phyloP scores from a whole-genome alignment of 306 rosid species.

The Neltuma alba region DNA sequence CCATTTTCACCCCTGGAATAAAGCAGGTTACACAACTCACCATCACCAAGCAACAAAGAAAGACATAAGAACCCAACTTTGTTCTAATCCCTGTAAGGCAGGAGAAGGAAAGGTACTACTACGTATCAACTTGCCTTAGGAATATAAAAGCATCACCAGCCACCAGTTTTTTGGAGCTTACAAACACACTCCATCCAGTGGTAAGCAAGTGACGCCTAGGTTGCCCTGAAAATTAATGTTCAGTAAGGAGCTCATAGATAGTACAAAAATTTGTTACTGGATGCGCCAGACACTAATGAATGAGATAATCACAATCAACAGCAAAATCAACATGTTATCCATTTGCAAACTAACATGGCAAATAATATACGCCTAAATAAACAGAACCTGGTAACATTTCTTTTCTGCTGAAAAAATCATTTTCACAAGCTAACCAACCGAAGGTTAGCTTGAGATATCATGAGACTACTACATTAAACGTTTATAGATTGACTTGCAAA shows the following conservation, averaged over 20 bases:
- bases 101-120: slow-evolving; percentile 9
- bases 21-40: slow-evolving; percentile 24
- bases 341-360: slow-evolving; percentile 8
- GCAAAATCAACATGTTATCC: not conserved
- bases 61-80: slow-evolving; percentile 6
- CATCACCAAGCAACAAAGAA: slow-evolving; percentile 28
- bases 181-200: slow-evolving; percentile 98
- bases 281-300: not conserved
- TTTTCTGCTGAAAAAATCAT: not conserved
- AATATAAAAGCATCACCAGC: slow-evolving; percentile 99
- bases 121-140: slow-evolving; percentile 70
- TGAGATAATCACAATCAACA: not conserved
- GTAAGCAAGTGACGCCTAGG: slow-evolving; percentile 96
- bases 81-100: not conserved
- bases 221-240: slow-evolving; percentile 65
- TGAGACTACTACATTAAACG: not conserved
- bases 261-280: not conserved
- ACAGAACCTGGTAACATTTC: not conserved
- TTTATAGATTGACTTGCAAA: not conserved
- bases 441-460: not conserved
- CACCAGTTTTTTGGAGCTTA: slow-evolving; percentile 89
- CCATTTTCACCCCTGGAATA: slow-evolving; percentile 88
- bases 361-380: not conserved
- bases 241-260: slow-evolving; percentile 15
- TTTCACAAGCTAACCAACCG: not conserved